Base-by-base conservation (phyloP, 2,329 filamentous ascomycete genomes). In the Epichloe brachyelytri region DNA sequence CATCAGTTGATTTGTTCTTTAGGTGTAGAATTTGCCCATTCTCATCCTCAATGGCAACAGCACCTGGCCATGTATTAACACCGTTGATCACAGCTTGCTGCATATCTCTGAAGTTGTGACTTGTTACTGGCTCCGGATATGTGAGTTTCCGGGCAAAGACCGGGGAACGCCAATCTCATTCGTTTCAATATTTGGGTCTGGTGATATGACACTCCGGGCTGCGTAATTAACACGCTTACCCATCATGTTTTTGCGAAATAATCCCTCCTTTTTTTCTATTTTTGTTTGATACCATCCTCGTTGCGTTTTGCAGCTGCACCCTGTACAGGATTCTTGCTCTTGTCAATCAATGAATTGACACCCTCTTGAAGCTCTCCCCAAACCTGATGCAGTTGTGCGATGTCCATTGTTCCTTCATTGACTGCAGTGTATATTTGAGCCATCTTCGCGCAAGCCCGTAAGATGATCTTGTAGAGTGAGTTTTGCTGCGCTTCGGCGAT, bases 231-330 rank as follows among this genome's bases (percentile, higher is more conserved):
- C 93, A 74, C 93, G 89, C 75, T 98, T 98, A 54, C 93, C 93
- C 93, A 98, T 98, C 93, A 98, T 97, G 69, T 98, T 96, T 74
- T 95, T 97, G 60, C 93, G 79, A 75, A 98, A 98, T 33, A 98
- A 76, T 57, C 93, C 93, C 64, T 98, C 94, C 70, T 98, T 98
- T 76, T 98, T 98, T 70, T 98, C 93, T 30, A 77, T 63, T 90
- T 86, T 65, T 98, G 93, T 71, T 98, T 98, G 71, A 98, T 95
- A 59, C 94, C 93, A 56, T 95, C 90, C 55, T 94, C 87, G 49
- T 88, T 85, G 51, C 83, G 78, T 61, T 85, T 83, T 14, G 83
- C 87, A 30, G 88, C 87, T 17, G 81, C 76, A 48, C 88, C 88
- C 56, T 86, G 83, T 3, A 88, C 76, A 2, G 89, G 87, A 60